These are phyloP conservation scores for Colletotrichum lindemuthianum DNA, from an alignment of 2,329 filamentous ascomycete species.

Conservation along the genomic window DNA sequence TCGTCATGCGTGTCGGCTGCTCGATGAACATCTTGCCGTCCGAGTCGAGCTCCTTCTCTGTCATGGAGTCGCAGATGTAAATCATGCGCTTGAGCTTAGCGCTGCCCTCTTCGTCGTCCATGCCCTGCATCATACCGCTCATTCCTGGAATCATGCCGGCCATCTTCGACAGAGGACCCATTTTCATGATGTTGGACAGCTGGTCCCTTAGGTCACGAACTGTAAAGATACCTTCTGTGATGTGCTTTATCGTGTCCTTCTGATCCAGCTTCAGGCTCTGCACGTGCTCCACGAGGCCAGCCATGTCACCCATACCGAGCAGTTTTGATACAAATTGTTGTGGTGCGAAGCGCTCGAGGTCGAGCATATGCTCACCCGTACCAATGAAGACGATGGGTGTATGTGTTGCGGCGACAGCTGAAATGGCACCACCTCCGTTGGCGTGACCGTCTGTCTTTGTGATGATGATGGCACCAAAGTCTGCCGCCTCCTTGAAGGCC, in stretches of 20 bases:
- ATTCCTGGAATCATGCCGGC: conserved; percentile 98
- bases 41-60: conserved; percentile 91
- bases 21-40: conserved; percentile 95
- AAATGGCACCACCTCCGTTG: conserved; percentile 95
- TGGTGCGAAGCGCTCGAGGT: conserved; percentile 91
- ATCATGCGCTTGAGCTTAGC: conserved; percentile 97
- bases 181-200: conserved; percentile 98
- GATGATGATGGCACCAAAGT: conserved; percentile 98
- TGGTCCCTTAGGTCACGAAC: conserved; percentile 95
- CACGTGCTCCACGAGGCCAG: conserved; percentile 93
- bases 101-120: conserved; percentile 97
- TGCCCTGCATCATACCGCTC: conserved; percentile 90
- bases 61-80: conserved; percentile 99
- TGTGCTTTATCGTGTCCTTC: conserved; percentile 99
- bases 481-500: conserved; percentile 96
- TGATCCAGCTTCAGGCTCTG: conserved; percentile 95
- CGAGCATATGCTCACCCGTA: conserved; percentile 96
- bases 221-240: conserved; percentile 95
- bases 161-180: conserved; percentile 97
- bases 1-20: conserved; percentile 91
- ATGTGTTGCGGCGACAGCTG: conserved; percentile 93
- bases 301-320: conserved; percentile 97
- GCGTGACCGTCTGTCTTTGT: conserved; percentile 98
- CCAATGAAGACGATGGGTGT: conserved; percentile 98
- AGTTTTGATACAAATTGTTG: conserved; percentile 94